Conservation (phyloP, 768 basidiomycete species). For the Pisolithus sp. region DNA sequence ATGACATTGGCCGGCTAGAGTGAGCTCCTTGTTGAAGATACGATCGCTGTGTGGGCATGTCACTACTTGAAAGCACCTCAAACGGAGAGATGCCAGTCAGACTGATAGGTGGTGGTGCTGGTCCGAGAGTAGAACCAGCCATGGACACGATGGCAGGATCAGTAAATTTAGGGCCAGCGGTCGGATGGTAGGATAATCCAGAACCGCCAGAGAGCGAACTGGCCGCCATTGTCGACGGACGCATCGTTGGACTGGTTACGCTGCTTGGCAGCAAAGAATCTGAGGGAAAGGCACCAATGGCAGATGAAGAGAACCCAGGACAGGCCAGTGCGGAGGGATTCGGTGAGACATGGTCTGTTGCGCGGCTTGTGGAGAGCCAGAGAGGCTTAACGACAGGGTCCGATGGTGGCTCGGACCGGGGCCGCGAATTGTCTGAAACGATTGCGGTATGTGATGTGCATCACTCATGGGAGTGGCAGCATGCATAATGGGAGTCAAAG, state of each 20-base stretch:
- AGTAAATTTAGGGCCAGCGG: not conserved
- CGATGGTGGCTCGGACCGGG: slow-evolving; percentile 10
- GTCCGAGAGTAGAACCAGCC: not conserved
- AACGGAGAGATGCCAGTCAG: not conserved
- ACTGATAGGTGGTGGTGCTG: not conserved
- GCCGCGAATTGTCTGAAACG: not conserved
- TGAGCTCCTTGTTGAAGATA: slow-evolving; percentile 6
- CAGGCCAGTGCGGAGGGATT: not conserved
- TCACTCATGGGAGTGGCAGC: not conserved
- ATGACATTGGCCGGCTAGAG: not conserved
- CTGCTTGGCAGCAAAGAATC: no score
- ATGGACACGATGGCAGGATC: not conserved
- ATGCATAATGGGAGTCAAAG: not conserved
- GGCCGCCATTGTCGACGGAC: not conserved
- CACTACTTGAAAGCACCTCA: not conserved
- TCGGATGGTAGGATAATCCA: not conserved
- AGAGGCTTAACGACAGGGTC: slow-evolving; percentile 9
- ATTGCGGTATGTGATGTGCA: not conserved
- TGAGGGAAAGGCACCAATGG: not conserved
- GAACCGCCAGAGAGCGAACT: not conserved
- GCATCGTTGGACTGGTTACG: no score
- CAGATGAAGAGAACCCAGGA: not conserved
- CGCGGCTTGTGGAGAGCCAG: slow-evolving; percentile 9
- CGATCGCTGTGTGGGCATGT: slow-evolving; percentile 7
- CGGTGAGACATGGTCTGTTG: not conserved